Evolutionary conservation across 352 stramenopile genomes (phyloP).

Genomic region (Globisporangium carolinianum): DNA sequence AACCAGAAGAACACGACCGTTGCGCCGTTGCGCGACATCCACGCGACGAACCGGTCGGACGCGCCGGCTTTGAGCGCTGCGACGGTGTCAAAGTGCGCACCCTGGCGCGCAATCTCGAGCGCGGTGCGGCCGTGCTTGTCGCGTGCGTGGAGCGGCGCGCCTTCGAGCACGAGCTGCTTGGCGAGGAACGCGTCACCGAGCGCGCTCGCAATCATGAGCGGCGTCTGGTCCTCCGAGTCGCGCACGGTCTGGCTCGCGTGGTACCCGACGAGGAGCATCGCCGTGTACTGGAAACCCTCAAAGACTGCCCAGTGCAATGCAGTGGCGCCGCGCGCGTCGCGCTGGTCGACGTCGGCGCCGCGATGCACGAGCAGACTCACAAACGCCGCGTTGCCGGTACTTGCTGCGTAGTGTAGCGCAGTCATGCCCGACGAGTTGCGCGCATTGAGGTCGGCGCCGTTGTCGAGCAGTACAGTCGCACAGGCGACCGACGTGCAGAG

Average conservation of each 20-base stretch:
- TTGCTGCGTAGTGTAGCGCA: slow-evolving; percentile 74
- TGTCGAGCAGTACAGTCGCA: slow-evolving; percentile 43
- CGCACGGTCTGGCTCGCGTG: slow-evolving; percentile 36
- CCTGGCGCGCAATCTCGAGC: slow-evolving; percentile 68
- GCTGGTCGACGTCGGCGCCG: slow-evolving; percentile 65
- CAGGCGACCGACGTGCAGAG: slow-evolving; percentile 65
- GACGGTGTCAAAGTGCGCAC: slow-evolving; percentile 58
- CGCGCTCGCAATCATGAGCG: slow-evolving; percentile 78
- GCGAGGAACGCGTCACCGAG: slow-evolving; percentile 71
- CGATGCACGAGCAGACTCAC: slow-evolving; percentile 57
- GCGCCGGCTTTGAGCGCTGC: slow-evolving; percentile 55
- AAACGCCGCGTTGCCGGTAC: slow-evolving; percentile 66
- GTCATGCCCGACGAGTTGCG: slow-evolving; percentile 79
- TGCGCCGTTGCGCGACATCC: slow-evolving; percentile 48
- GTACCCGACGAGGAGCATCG: slow-evolving; percentile 50
- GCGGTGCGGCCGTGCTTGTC: slow-evolving; percentile 71
- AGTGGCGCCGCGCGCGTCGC: slow-evolving; percentile 59
- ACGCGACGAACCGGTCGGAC: slow-evolving; percentile 62
- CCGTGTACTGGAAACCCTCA: slow-evolving; percentile 82
- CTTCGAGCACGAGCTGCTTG: slow-evolving; percentile 82
- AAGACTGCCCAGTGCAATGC: slow-evolving; percentile 80
- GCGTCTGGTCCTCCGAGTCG: slow-evolving; percentile 69
- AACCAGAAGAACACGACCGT: slow-evolving; percentile 69
- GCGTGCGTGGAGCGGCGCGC: slow-evolving; percentile 43
- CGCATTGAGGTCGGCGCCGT: slow-evolving; percentile 36